These are phyloP conservation scores for Wilhelminamyces savonicus DNA, from an alignment of 805 yeast genomes.

Conservation along the genomic window DNA sequence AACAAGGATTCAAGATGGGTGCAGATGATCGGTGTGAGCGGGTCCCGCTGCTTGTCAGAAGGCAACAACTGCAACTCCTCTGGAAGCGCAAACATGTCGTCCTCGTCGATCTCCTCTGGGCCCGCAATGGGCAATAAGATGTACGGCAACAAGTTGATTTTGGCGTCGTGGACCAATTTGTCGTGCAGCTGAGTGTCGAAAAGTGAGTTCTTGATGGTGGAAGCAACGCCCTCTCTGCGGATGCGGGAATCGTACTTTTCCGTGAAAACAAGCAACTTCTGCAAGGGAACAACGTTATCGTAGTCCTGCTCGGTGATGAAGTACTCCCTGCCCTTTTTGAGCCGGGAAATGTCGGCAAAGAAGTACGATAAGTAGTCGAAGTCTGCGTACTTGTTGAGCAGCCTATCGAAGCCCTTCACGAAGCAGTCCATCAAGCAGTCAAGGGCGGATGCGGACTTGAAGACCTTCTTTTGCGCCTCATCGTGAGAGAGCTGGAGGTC, in stretches of 20 bases:
- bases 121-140: constrained; percentile 75
- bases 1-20: constrained; percentile 77
- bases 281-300: constrained; percentile 71
- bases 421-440: constrained; percentile 86
- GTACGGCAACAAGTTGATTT: constrained; percentile 73
- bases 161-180: constrained; percentile 50
- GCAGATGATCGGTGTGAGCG: constrained; percentile 54
- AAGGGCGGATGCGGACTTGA: constrained; percentile 52
- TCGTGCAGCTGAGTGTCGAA: constrained; percentile 72
- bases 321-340: constrained; percentile 65
- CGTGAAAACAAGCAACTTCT: constrained; percentile 78
- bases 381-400: constrained; percentile 64
- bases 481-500: constrained; percentile 23
- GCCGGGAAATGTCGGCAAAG: constrained; percentile 86
- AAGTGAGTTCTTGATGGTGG: constrained; percentile 83
- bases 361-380: constrained; percentile 82
- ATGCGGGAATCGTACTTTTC: constrained; percentile 70
- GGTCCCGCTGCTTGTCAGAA: constrained; percentile 72
- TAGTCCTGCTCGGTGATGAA: constrained; percentile 67
- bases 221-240: constrained; percentile 89
- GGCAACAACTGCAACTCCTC: constrained; percentile 79
- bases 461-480: constrained; percentile 38
- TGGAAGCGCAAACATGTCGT: constrained; percentile 82
- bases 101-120: constrained; percentile 70
- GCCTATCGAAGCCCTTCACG: constrained; percentile 74